Conservation (phyloP, 2,329 filamentous ascomycete species). For the Talaromyces sp. region DNA sequence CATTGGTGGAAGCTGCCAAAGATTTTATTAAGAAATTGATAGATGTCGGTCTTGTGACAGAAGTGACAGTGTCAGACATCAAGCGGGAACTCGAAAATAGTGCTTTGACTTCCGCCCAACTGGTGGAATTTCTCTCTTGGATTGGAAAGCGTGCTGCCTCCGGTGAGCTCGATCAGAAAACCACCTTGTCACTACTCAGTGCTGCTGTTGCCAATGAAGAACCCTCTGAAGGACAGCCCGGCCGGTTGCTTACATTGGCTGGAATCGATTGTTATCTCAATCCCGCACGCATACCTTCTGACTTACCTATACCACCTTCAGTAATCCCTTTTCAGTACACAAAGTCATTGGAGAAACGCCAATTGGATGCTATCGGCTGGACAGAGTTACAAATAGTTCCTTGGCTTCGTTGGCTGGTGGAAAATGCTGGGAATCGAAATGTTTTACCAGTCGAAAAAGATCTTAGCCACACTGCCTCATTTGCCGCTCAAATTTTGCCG, state of each 20-base stretch:
- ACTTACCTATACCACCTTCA: constrained; percentile 72
- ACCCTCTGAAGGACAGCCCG: constrained; percentile 56
- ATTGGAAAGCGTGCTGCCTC: constrained; percentile 66
- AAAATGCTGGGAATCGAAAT: constrained; percentile 58
- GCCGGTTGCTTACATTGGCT: constrained; percentile 72
- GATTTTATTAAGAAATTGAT: constrained; percentile 76
- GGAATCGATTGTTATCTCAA: constrained; percentile 73
- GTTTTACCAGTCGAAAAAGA: constrained; percentile 60
- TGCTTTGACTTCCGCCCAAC: constrained; percentile 73
- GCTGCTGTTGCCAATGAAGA: constrained; percentile 62
- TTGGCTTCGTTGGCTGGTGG: constrained; percentile 81
- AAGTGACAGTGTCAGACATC: constrained; percentile 84
- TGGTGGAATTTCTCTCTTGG: constrained; percentile 83
- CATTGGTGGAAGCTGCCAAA: constrained; percentile 64
- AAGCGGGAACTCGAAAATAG: constrained; percentile 77
- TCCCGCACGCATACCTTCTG: constrained; percentile 74
- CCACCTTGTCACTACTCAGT: constrained; percentile 68
- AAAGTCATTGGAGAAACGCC: constrained; percentile 60
- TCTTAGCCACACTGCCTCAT: constrained; percentile 67
- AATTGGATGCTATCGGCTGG: constrained; percentile 83
- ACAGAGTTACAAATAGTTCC: constrained; percentile 75
- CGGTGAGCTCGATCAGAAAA: constrained; percentile 69
- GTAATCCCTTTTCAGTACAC: constrained; percentile 86
- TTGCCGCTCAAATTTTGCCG: constrained; percentile 72
- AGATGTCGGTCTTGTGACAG: constrained; percentile 80